phyloP scores from a whole-genome alignment of 2,329 filamentous ascomycete species.

The Arthrobotrys sphaeroides region DNA sequence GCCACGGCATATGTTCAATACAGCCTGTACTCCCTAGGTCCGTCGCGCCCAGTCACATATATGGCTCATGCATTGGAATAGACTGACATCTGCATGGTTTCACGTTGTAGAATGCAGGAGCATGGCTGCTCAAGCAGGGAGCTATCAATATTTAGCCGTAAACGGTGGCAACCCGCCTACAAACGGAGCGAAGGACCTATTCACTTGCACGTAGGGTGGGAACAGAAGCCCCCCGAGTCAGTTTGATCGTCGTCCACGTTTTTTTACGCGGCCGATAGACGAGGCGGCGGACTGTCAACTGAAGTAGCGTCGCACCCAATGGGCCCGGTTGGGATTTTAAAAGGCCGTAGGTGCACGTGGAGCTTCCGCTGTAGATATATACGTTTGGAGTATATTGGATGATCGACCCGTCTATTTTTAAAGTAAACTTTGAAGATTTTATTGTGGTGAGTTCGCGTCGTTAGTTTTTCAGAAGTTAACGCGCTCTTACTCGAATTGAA shows the following conservation, averaged over 20 bases:
- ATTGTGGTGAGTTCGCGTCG: background rate
- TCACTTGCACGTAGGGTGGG: background rate
- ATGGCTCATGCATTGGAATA: conserved; percentile 37
- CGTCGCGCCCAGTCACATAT: conserved; percentile 12
- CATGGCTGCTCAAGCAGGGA: background rate
- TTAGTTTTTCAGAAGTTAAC: too few relatives aligned
- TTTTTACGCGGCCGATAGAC: conserved; percentile 16
- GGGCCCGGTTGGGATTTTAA: conserved; percentile 52
- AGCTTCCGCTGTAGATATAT: conserved; percentile 34
- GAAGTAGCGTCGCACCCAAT: conserved; percentile 29
- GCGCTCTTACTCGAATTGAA: too few relatives aligned
- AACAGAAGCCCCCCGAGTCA: conserved; percentile 3
- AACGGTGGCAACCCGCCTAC: background rate
- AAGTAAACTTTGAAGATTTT: background rate
- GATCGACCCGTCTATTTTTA: conserved; percentile 23
- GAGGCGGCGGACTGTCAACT: background rate
- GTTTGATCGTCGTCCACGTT: conserved; percentile 35
- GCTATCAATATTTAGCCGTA: conserved; percentile 37
- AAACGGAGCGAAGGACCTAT: background rate
- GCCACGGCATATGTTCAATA: conserved; percentile 38
- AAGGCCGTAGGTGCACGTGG: conserved; percentile 39
- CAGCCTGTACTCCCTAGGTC: background rate
- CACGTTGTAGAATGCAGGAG: conserved; percentile 4
- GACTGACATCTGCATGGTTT: conserved; percentile 7
- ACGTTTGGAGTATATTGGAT: conserved; percentile 43